A percentile compares a stretch with the other conserved stretches of the same genome.
Evolutionary conservation across 2,329 filamentous ascomycete genomes (phyloP).

Genomic region (Colletotrichum eremochloae): DNA sequence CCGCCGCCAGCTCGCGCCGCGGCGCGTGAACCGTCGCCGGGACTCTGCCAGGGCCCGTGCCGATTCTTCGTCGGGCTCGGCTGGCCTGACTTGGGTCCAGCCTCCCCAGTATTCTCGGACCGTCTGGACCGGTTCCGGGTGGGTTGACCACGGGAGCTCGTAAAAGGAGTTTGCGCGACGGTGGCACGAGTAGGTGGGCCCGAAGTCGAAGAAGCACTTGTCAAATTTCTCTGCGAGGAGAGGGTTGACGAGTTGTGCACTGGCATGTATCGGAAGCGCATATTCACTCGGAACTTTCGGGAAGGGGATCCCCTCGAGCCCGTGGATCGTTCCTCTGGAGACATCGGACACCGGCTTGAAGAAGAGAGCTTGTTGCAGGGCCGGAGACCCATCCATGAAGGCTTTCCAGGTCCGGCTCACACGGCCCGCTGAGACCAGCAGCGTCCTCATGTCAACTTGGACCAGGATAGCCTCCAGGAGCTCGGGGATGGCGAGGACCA

Average conservation of each 20-base stretch:
- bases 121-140: slow-evolving; percentile 2
- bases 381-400: slow-evolving; percentile 20
- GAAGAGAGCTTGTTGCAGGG: slow-evolving; percentile 27
- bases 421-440: slow-evolving; percentile 46
- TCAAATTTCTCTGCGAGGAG: slow-evolving; percentile 35
- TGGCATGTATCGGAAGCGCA: not conserved
- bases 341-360: slow-evolving; percentile 20
- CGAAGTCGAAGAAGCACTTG: slow-evolving; percentile 41
- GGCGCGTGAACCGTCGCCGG: slow-evolving; percentile 27
- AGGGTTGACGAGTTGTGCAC: slow-evolving; percentile 24
- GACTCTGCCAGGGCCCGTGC: not conserved
- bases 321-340: not conserved
- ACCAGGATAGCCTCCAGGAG: slow-evolving; percentile 47
- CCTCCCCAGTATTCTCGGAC: slow-evolving; percentile 31
- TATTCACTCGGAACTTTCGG: not conserved
- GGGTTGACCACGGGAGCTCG: slow-evolving; percentile 29
- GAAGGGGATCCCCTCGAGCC: not conserved
- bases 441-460: slow-evolving; percentile 46
- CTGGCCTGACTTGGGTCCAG: slow-evolving; percentile 12
- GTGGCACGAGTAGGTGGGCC: slow-evolving; percentile 31
- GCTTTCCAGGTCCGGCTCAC: slow-evolving; percentile 46
- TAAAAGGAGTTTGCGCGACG: slow-evolving; percentile 36
- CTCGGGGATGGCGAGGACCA: slow-evolving; percentile 44
- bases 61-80: not conserved
- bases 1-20: slow-evolving; percentile 44